Conservation (phyloP, 2,329 filamentous ascomycete species). For the Fusarium sp. region DNA sequence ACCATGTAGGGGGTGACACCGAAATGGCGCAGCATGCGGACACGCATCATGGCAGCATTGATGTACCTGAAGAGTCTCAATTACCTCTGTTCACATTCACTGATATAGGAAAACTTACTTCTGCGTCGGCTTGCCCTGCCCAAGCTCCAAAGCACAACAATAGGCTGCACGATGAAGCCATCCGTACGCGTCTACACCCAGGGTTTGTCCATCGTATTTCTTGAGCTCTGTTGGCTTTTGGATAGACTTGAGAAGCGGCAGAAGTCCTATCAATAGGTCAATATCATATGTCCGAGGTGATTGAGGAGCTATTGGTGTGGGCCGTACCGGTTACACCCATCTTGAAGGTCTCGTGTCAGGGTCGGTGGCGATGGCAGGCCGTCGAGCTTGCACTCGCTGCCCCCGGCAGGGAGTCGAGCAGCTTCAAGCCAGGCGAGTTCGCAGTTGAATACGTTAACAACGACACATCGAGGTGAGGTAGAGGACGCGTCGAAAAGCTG, state of each 20-base stretch:
- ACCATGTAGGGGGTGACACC: constrained; percentile 94
- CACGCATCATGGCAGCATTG: constrained; percentile 88
- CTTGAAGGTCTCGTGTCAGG: constrained; percentile 30
- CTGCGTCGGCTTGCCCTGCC: constrained; percentile 85
- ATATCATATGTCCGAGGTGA: background rate
- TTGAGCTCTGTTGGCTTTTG: constrained; percentile 89
- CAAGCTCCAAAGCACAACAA: constrained; percentile 90
- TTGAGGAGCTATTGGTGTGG: background rate
- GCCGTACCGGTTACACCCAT: constrained; percentile 54
- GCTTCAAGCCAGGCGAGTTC: constrained; percentile 27
- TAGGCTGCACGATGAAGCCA: constrained; percentile 97
- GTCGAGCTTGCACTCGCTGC: constrained; percentile 28
- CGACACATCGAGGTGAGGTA: constrained; percentile 22
- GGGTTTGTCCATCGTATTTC: constrained; percentile 86
- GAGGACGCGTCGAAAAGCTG: constrained; percentile 37
- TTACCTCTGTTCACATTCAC: background rate
- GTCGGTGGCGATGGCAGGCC: constrained; percentile 16
- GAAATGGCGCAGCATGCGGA: constrained; percentile 94
- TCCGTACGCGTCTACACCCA: constrained; percentile 97
- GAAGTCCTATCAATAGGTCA: constrained; percentile 71
- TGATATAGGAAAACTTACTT: constrained; percentile 68
- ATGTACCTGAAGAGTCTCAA: constrained; percentile 73
- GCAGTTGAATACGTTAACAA: constrained; percentile 31
- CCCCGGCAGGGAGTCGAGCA: constrained; percentile 34
- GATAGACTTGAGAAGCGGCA: constrained; percentile 95